Evolutionary conservation across 1,284 basidiomycete species (phyloP), one percentile per base, ranked within the genome.

Genomic region (Somion occarium): DNA sequence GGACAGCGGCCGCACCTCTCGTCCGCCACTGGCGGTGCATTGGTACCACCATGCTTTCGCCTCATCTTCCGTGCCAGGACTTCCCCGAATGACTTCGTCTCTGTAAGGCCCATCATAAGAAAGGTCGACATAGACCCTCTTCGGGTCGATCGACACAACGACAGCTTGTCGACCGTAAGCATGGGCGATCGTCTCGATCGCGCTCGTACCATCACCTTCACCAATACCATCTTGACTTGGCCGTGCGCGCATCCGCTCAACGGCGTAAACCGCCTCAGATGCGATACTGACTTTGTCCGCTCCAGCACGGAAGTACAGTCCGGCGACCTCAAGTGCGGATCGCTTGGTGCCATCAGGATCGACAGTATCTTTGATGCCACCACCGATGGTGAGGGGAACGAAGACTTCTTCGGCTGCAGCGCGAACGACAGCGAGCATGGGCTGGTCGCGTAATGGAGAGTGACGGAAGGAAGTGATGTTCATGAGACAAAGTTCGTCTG

Each of bases 381-480:
- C 97, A 27, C 97, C 97, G 59, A 99, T 96, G 18, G 97, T 99
- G 48, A 99, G 81, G n/a, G 97, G 97, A 1, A 99, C 94, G 67
- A 97, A 99, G 46, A 98, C 84, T 47, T 84, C 83, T 66, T 92
- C 85, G 0, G 97, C 95, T 0, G 95, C 91, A 1, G 85, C 84
- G 50, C 90, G 86, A 47, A 99, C 91, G 60, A 99, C 90, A 42
- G 92, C 88, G 50, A 99, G 82, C 97, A 99, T 99, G 0, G 97
- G 97, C 70, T 99, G 97, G 70, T 99, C 97, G 49, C 79, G 85
- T 39, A 99, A 78, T 0, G 97, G 94, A 5, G 93, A 98, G 58
- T 91, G 88, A 54, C 97, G 91, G 83, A 99, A 99, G 50, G 95
- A 98, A 5, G 97, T 99, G 75, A 99, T 99, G 73, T 99, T 99